Conservation (phyloP, 305 asterid species). For the Vinca major region DNA sequence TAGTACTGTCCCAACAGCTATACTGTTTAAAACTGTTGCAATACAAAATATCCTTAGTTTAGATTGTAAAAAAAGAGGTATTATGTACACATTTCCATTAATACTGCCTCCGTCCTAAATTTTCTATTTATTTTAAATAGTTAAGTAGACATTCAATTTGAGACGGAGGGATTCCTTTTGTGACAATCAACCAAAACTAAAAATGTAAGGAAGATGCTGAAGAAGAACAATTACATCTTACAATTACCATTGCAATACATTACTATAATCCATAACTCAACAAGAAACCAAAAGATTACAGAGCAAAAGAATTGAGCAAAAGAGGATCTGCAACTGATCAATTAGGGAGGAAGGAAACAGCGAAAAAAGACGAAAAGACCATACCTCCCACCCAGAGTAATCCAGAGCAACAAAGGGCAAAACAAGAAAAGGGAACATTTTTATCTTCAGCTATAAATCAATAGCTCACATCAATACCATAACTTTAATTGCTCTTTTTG, state of each 20-base stretch:
- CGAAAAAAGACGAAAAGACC: background rate
- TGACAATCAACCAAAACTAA: background rate
- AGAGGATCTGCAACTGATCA: background rate
- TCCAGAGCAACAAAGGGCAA: slow-evolving; percentile 7
- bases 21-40: no score
- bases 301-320: background rate
- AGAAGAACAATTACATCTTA: slow-evolving; percentile 10
- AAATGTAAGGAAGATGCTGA: background rate
- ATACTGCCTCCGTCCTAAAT: no score
- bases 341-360: background rate
- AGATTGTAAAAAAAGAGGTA: no score
- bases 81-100: no score
- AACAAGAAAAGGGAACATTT: slow-evolving; percentile 3
- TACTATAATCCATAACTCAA: slow-evolving; percentile 7
- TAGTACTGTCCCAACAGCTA: no score
- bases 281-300: background rate
- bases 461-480: no score
- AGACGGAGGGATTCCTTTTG: no score
- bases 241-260: background rate
- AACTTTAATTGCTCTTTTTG: background rate
- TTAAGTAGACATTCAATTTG: no score
- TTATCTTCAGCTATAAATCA: background rate
- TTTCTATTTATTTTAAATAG: no score
- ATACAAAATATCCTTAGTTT: no score
- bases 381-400: background rate